Percentiles rank a stretch among this genome's conserved stretches.
These are phyloP conservation scores for Hexamita inflata DNA, from an alignment of 208 protist genomes.

Conservation along the genomic window DNA sequence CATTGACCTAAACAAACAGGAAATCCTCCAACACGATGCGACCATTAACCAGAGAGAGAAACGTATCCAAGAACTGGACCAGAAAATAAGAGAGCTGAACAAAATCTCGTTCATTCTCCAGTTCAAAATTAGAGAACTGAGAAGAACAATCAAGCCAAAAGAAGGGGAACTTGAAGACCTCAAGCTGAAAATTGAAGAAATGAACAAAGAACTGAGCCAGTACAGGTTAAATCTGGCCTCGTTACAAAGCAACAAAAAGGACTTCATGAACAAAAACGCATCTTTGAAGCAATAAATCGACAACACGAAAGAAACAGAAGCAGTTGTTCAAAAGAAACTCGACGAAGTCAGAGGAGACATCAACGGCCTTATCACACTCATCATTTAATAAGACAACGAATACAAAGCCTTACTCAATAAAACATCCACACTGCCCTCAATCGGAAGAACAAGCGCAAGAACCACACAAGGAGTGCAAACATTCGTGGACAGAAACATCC, in stretches of 20 bases:
- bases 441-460: not conserved
- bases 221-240: not conserved
- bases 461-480: not conserved
- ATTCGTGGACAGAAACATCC: not conserved
- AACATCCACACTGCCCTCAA: not conserved
- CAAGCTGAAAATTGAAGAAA: constrained; percentile 14
- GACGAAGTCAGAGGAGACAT: not conserved
- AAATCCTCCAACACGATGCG: not conserved
- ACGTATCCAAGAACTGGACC: not conserved
- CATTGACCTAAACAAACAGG: not conserved
- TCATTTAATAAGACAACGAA: not conserved
- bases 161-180: not conserved
- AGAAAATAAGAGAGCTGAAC: constrained; percentile 11
- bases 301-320: not conserved
- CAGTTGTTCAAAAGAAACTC: not conserved
- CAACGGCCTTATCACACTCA: not conserved
- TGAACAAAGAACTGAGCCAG: constrained; percentile 11
- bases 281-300: constrained; percentile 10
- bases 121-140: constrained; percentile 12
- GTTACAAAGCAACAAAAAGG: constrained; percentile 15
- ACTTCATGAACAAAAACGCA: not conserved
- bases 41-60: constrained; percentile 9
- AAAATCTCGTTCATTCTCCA: constrained; percentile 10
- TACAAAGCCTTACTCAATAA: not conserved
- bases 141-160: not conserved